Evolutionary conservation across 179 eudicot genomes (phyloP).

Genomic region (Actinidia chinensis): DNA sequence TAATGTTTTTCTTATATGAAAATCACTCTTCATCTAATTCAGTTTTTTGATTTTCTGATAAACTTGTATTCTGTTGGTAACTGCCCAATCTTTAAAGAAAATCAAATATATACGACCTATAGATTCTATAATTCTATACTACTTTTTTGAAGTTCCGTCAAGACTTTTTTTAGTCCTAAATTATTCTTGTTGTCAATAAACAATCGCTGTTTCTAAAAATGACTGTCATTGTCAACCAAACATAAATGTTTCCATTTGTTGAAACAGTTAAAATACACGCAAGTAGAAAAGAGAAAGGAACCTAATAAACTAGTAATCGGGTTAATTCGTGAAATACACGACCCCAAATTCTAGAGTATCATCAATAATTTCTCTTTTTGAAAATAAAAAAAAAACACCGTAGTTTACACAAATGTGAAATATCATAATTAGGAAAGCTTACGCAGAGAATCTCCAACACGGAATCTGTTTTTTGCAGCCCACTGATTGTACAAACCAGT

Average conservation of each 20-base stretch:
- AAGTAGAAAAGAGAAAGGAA: not conserved
- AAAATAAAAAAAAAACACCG: not conserved
- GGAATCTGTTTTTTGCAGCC: slow-evolving; percentile 14
- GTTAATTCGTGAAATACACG: not conserved
- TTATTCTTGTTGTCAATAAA: too few relatives aligned
- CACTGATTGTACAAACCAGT: slow-evolving; percentile 13
- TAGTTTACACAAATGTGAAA: not conserved
- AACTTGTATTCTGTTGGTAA: not conserved
- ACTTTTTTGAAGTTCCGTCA: too few relatives aligned
- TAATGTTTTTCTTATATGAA: too few relatives aligned
- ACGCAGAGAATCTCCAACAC: slow-evolving; percentile 20
- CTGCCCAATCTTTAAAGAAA: too few relatives aligned
- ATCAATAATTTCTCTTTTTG: not conserved
- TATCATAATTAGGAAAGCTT: not conserved
- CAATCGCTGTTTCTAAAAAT: too few relatives aligned
- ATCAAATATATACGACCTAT: too few relatives aligned
- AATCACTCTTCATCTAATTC: too few relatives aligned
- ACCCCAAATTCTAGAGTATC: not conserved
- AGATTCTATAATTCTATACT: too few relatives aligned
- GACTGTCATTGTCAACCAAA: not conserved
- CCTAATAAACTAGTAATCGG: not conserved
- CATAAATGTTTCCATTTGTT: not conserved
- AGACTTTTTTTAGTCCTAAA: too few relatives aligned
- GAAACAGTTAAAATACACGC: not conserved
- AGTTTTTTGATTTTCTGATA: not conserved